phyloP scores from a whole-genome alignment of 2,329 filamentous ascomycete genomes.

The Curvularia sp. region DNA sequence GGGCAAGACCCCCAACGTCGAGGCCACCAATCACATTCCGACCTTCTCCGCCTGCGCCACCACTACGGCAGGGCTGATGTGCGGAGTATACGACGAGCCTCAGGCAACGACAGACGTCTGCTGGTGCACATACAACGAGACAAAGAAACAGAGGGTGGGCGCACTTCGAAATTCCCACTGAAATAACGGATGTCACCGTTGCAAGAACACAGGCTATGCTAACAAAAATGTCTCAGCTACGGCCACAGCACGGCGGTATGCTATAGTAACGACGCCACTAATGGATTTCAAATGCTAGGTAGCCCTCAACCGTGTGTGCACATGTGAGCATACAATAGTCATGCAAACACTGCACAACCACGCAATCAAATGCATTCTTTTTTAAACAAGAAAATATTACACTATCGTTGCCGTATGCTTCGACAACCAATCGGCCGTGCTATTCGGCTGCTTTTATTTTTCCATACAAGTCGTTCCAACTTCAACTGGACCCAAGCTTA shows the following conservation, averaged over 20 bases:
- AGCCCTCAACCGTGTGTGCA: neutral
- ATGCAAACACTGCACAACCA: neutral
- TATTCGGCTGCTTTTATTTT: constrained; percentile 1
- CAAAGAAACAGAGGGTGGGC: neutral
- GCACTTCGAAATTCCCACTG: neutral
- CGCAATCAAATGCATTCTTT: constrained; percentile 1
- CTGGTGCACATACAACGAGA: neutral
- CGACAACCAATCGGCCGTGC: neutral
- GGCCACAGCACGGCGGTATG: neutral
- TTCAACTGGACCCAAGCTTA: constrained; percentile 12
- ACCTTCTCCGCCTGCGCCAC: constrained; percentile 16
- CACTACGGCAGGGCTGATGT: constrained; percentile 3
- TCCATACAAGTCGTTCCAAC: neutral
- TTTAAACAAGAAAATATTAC: constrained; percentile 3
- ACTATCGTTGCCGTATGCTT: neutral
- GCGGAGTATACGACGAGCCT: neutral
- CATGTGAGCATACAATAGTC: neutral
- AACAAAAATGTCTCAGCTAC: neutral
- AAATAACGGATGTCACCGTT: neutral
- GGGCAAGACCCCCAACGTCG: constrained; percentile 5
- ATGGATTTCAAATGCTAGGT: neutral
- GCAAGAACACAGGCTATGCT: neutral
- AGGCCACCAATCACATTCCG: constrained; percentile 16
- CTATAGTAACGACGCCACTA: constrained; percentile 3
- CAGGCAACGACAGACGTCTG: constrained; percentile 2